Evolutionary conservation across 2,329 filamentous ascomycete species (phyloP), one percentile per base, ranked within the genome.

Genomic region (Pseudocercospora pini-densiflorae): DNA sequence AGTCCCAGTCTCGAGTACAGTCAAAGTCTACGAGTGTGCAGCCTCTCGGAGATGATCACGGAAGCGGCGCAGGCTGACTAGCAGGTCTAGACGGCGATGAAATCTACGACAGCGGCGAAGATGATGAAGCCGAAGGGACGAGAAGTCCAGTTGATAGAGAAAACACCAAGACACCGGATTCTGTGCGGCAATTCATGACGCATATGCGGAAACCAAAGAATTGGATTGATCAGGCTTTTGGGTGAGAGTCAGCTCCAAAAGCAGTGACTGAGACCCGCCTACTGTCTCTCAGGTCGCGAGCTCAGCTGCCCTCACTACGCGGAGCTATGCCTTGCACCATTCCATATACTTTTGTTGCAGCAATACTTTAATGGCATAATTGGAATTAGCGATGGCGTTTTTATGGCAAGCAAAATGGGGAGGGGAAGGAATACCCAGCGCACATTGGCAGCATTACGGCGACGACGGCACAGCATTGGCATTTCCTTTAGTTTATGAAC

Each of bases 181-280:
- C 59, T 21, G 63, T 71, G 23, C 67, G 64, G 8, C 62, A 68
- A 29, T 68, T 70, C 57, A 66, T 71, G 66, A 67, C 61, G 33
- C 55, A 67, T 29, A 71, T 71, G 68, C 47, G 68, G 21, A 62
- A 61, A 51, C 70, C 70, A 19, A 70, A 70, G 58, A 69, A 69
- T 29, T 69, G 66, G 66, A 68, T 70, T 40, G 70, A 71, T 43
- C 66, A 69, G 53, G 68, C 66, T 47, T 70, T 71, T 66, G 70
- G 70, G n/a, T 68, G 63, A 70, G 31, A 33, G 31, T 14, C 31
- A 33, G 31, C 31, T 33, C 31, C 5, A 12, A 33, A 33, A 33
- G 31, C 31, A 33, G 8, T 2, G 31, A 33, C 31, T 12, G 31
- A 33, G 31, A 33, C 10, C 31, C 8, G 31, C 31, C 31, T 33